Base-by-base conservation (phyloP, 139 green algal species). In the Chlorella sp. region DNA sequence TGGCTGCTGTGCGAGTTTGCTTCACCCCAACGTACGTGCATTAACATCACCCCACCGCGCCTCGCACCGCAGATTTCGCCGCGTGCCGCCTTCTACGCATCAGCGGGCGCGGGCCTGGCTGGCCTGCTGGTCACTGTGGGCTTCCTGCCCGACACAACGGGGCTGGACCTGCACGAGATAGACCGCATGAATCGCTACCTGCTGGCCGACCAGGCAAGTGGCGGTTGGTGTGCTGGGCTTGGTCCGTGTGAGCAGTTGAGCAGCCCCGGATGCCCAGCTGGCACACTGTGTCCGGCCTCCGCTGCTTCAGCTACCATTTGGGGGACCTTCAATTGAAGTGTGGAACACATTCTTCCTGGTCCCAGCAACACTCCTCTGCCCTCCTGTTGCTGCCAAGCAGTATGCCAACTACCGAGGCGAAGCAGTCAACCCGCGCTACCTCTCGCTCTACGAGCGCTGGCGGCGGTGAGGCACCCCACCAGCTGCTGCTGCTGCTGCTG, bases 131-230 rank as follows among this genome's bases (percentile, higher is more conserved):
- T 94, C 26, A 95, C 89, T 5, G 64, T 91, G 34, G 15, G 93
- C 41, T 94, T 95, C 64, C 68, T 95, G 56, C 90, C 93, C 17
- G 91, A 96, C 73, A 93, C 90, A 36, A 87, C 74, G 4, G 79
- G 93, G 23, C 79, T 96, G 63, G 85, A 89, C 38, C 87, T 95
- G 65, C 78, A 88, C 4, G 93, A 96, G 84, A 82, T 92, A 18
- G 93, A 96, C 87, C 80, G 89, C 69, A 82, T 83, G 30, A 92
- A 89, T 30, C 44, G 39, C 20, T 90, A 93, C 74, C 44, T 88
- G 55, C 28, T 78, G 25, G 79, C 76, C 3, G 87, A 78, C 69
- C 72, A 88, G 63, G 72, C 69, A 15, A 51, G 39, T 17, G 51
- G 69, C 25, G 80, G 83, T 88, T 62, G 84, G 89, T 2, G 51